Evolutionary conservation across 352 stramenopile species (phyloP), one percentile per base, ranked within the genome.

Genomic region (Achlya hypogyna): DNA sequence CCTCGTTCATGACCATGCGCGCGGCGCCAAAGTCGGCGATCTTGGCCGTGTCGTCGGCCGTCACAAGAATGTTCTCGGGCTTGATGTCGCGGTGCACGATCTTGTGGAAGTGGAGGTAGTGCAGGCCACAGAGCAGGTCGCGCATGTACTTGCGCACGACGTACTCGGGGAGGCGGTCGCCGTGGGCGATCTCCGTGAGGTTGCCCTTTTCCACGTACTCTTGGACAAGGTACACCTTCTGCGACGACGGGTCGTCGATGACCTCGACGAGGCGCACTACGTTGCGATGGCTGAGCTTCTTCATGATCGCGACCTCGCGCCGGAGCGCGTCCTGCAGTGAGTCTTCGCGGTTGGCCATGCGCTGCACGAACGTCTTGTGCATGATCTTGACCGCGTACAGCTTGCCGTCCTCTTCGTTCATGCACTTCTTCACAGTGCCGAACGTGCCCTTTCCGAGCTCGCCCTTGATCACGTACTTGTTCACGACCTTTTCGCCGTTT

Each of bases 301-400:
- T 98, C 94, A 98, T 98, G 66, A 98, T 98, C 10, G 89, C 91
- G 25, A 98, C 95, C 73, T 98, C 94, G 25, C 87, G 81, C 9
- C 84, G 81, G 62, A 95, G 53, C 25, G 88, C 86, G 52, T 92
- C 86, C 56, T 93, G 85, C 5, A 93, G 67, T 64, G 89, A 84
- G 63, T 95, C 86, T 63, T 95, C 86, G 52, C 91, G 91, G 28
- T 81, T 82, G 23, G 83, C 82, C 82, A 95, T 92, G 49, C 84
- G 86, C 69, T 92, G 84, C n/a, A 93, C 81, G 53, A 95, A 95
- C 51, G 82, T 93, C 75, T 90, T 91, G 70, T 92, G 82, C 81
- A 95, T 90, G 71, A 95, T 95, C 74, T 95, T 95, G 59, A 95
- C 84, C 1, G 86, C 86, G 58, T 95, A 95, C 72, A 95, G 68